These are phyloP conservation scores for Zygoascus hellenicus DNA, from an alignment of 1,139 yeast genomes.

Conservation along the genomic window DNA sequence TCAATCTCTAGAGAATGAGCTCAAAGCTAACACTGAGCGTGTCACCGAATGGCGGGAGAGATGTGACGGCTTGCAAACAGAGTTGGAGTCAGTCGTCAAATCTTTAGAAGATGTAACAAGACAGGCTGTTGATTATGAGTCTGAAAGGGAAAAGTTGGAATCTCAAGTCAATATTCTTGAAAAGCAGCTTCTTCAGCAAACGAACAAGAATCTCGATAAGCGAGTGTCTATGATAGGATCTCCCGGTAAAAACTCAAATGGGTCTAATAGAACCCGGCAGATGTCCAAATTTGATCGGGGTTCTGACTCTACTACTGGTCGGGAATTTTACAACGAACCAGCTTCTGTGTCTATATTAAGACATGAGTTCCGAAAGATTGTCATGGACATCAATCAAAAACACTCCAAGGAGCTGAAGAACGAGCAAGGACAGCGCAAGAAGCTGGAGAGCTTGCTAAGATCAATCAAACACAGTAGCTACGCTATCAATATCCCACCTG, in stretches of 20 bases:
- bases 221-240: slow-evolving; percentile 24
- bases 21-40: slow-evolving; percentile 25
- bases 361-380: slow-evolving; percentile 65
- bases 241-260: neutral
- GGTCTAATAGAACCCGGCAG: neutral
- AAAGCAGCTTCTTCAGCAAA: slow-evolving; percentile 19
- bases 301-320: neutral
- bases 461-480: slow-evolving; percentile 12
- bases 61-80: slow-evolving; percentile 29
- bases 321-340: slow-evolving; percentile 15
- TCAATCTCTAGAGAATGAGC: slow-evolving; percentile 26
- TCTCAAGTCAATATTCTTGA: slow-evolving; percentile 27
- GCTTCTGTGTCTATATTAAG: slow-evolving; percentile 41
- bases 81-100: slow-evolving; percentile 30
- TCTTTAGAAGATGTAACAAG: slow-evolving; percentile 35
- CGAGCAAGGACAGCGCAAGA: slow-evolving; percentile 51
- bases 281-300: slow-evolving; percentile 3
- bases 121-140: slow-evolving; percentile 35
- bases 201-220: slow-evolving; percentile 20
- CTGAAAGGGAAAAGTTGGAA: slow-evolving; percentile 30
- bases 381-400: slow-evolving; percentile 55
- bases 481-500: slow-evolving; percentile 11
- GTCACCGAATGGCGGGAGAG: slow-evolving; percentile 31
- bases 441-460: slow-evolving; percentile 41
- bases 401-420: slow-evolving; percentile 54